Base-by-base conservation (phyloP, 2,329 filamentous ascomycete species). In the Mycosphaerella arachidis region DNA sequence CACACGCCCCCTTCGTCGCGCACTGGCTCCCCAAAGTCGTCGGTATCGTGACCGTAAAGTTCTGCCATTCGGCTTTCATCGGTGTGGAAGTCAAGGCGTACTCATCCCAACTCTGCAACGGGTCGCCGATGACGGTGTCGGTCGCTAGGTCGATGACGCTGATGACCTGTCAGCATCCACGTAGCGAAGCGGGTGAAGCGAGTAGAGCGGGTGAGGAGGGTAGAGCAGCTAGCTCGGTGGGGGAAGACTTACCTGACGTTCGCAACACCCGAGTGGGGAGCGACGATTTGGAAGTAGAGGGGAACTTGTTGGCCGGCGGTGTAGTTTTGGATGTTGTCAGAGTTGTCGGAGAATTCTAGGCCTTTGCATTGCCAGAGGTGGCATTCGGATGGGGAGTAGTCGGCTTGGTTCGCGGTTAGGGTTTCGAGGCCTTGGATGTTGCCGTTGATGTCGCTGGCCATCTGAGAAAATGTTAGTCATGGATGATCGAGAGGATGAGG, bases 381-480 rank as follows among this genome's bases (percentile, higher is more conserved):
- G 58, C 69, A 71, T 8, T 58, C 51, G 1, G 54, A 55, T 16
- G 68, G 58, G 35, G 69, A 58, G 59, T 69, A 70, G 55, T 70
- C 67, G 27, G 54, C 31, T 56, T 70, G 67, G 53, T 58, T 60
- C 4, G 61, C 59, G 35, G 77, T 79, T 53, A 80, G 75, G 70
- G 84, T 80, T 48, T 82, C 75, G 64, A 82, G 75, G 59, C 78
- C 78, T 72, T 86, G 83, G 64, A 85, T 73, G 71, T 85, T 85
- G 66, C 82, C 82, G 71, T 81, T 81, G 70, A 79, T 76, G 76
- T 85, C 82, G 16, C 79, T 75, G 37, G 65, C 63, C 73, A 83
- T 79, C 74, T 81, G 81, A 75, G 77, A 77, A 73, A 76, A 78
- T 51, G 48, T 29, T 27, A 31, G 48, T 1, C 24, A 2, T 18